Percentiles rank a stretch among this genome's conserved stretches.
These are phyloP conservation scores for Gillenia trifoliata DNA, from an alignment of 306 rosid genomes.

Conservation along the genomic window DNA sequence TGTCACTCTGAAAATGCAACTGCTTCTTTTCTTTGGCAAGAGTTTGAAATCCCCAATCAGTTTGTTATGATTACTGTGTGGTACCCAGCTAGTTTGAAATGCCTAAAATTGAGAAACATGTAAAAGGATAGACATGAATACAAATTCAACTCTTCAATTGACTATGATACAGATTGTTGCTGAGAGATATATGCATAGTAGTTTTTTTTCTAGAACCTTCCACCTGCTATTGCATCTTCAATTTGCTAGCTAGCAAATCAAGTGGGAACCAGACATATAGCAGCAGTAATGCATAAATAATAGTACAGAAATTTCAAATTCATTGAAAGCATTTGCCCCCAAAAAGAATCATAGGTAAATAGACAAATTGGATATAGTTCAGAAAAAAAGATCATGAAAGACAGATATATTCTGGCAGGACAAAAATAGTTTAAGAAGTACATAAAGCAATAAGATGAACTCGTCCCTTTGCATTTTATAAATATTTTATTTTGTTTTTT, in stretches of 20 bases:
- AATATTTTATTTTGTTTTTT: too few relatives aligned
- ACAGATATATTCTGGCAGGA: background rate
- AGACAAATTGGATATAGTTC: background rate
- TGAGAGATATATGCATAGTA: background rate
- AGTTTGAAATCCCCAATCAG: conserved; percentile 7
- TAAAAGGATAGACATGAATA: background rate
- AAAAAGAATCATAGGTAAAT: background rate
- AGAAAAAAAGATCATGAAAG: background rate
- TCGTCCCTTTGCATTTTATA: background rate
- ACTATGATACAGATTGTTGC: background rate
- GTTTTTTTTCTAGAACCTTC: background rate
- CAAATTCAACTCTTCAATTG: background rate
- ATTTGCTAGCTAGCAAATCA: background rate
- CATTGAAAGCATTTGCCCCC: background rate
- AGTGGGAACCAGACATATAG: background rate
- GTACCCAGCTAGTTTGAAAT: background rate
- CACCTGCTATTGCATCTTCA: background rate
- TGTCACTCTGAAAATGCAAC: background rate
- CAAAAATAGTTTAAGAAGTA: background rate
- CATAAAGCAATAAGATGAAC: too few relatives aligned
- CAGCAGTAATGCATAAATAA: background rate
- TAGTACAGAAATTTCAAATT: background rate
- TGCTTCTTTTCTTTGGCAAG: background rate
- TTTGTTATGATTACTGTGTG: background rate
- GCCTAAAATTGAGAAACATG: background rate